phyloP scores from a whole-genome alignment of 2,329 filamentous ascomycete species.

The Calonectria pteridis region DNA sequence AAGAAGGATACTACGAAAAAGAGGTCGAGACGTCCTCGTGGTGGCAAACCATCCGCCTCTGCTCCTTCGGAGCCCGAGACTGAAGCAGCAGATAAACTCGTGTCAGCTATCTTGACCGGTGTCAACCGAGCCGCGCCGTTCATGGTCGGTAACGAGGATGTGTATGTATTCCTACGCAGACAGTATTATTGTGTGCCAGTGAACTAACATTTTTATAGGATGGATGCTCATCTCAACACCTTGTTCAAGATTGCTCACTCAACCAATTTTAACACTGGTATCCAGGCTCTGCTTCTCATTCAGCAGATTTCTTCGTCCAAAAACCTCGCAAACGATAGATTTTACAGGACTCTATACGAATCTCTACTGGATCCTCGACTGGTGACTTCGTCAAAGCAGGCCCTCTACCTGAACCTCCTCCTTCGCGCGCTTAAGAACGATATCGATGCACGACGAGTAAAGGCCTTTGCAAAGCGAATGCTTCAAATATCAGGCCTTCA shows the following conservation, averaged over 20 bases:
- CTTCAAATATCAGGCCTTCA: conserved; percentile 89
- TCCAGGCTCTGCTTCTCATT: conserved; percentile 94
- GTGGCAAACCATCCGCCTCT: conserved; percentile 34
- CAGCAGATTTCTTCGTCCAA: conserved; percentile 89
- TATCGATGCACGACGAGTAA: conserved; percentile 89
- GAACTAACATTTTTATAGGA: conserved; percentile 56
- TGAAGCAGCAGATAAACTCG: conserved; percentile 82
- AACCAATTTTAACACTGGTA: conserved; percentile 98
- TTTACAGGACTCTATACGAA: conserved; percentile 96
- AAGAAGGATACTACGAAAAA: conserved; percentile 30
- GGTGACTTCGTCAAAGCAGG: conserved; percentile 91
- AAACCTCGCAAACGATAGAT: conserved; percentile 86
- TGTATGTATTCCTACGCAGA: conserved; percentile 55
- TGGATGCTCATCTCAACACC: conserved; percentile 92
- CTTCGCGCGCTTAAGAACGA: conserved; percentile 91
- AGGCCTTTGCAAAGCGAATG: conserved; percentile 95
- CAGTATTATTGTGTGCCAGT: not conserved
- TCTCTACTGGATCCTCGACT: conserved; percentile 92
- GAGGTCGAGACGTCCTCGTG: conserved; percentile 43
- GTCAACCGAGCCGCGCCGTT: conserved; percentile 98
- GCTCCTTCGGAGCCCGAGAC: conserved; percentile 71
- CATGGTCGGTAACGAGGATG: conserved; percentile 81
- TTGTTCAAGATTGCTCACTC: conserved; percentile 97
- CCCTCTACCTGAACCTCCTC: conserved; percentile 92
- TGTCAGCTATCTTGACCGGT: conserved; percentile 90